Conservation (phyloP, 305 asterid species). For the Fraxinus velutina region DNA sequence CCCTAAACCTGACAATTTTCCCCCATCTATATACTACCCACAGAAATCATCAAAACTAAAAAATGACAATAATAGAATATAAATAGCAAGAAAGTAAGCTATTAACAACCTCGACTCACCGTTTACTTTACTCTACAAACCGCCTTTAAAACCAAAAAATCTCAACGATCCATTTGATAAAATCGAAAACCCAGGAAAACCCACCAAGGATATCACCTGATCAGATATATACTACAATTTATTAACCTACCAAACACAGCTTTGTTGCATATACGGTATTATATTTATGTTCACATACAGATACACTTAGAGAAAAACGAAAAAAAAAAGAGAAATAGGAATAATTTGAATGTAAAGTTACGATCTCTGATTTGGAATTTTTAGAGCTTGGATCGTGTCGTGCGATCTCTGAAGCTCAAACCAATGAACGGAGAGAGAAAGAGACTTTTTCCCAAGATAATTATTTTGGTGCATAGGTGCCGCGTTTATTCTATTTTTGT, state of each 20-base stretch:
- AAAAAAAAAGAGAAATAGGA: neutral
- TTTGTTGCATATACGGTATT: conserved; percentile 14
- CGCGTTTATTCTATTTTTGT: conserved; percentile 32
- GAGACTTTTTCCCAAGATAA: neutral
- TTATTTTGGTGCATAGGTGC: conserved; percentile 51
- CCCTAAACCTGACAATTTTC: conserved; percentile 65
- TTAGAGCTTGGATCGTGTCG: conserved; percentile 44
- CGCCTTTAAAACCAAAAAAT: conserved; percentile 25
- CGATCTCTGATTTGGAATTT: conserved; percentile 24
- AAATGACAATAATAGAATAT: neutral
- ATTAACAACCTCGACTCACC: conserved; percentile 21
- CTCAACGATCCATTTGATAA: conserved; percentile 20
- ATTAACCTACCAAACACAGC: conserved; percentile 34
- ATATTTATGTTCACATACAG: conserved; percentile 29
- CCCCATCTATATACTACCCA: conserved; percentile 72
- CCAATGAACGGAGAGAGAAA: conserved; percentile 43
- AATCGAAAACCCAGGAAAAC: conserved; percentile 20
- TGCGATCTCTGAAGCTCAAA: conserved; percentile 49
- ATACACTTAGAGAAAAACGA: conserved; percentile 18
- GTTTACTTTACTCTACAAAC: conserved; percentile 33
- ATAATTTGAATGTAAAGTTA: conserved; percentile 23
- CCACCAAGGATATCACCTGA: conserved; percentile 16
- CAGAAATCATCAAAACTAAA: conserved; percentile 61
- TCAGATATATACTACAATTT: conserved; percentile 38
- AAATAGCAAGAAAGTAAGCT: conserved; percentile 18